Base-by-base conservation (phyloP, 192 early-diverging fungal genomes). In the Mortierella alpina region DNA sequence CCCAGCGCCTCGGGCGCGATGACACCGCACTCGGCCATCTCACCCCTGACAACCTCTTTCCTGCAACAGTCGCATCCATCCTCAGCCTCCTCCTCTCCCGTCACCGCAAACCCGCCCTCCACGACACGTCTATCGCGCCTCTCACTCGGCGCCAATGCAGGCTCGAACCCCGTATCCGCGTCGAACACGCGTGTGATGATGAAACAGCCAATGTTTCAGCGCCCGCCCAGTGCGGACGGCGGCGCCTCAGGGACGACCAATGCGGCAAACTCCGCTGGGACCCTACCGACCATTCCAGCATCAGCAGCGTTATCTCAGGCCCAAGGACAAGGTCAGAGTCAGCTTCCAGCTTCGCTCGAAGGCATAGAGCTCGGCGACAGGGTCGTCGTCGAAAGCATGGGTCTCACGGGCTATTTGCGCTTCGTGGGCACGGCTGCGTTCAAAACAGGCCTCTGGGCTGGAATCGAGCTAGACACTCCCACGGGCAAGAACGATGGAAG, bases 401-500 rank as follows among this genome's bases (percentile, higher is more conserved):
- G 84, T 1, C 66, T 92, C 22, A 73, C 86, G 15, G 94, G 94
- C 51, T 93, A 91, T 13, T 74, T 95, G 41, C 86, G 86, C n/a
- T 95, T 88, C 70, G 67, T 95, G n/a, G 94, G 94, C 42, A 83
- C 89, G 17, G 86, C 91, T 41, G 84, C 90, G 18, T 91, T 92
- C 62, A 94, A 94, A 72, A 83, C 87, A 47, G 94, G 93, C 2
- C 78, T 85, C 17, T 95, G 93, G 93, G 94, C 93, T 22, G 94
- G 94, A 47, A 86, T 95, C 52, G 92, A 93, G 79, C 81, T 95
- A 3, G 92, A 95, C 59, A 88, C 88, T 44, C 71, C 73, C 11
- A 87, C 86, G 48, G 94, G 94, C 41, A 95, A 95, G 78, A 95
- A 95, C 71, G 88, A 92, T 47, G 94, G 94, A 53, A 86, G 84